Conservation (phyloP, 257 asterid genomes). For the Solanum medicagineum region DNA sequence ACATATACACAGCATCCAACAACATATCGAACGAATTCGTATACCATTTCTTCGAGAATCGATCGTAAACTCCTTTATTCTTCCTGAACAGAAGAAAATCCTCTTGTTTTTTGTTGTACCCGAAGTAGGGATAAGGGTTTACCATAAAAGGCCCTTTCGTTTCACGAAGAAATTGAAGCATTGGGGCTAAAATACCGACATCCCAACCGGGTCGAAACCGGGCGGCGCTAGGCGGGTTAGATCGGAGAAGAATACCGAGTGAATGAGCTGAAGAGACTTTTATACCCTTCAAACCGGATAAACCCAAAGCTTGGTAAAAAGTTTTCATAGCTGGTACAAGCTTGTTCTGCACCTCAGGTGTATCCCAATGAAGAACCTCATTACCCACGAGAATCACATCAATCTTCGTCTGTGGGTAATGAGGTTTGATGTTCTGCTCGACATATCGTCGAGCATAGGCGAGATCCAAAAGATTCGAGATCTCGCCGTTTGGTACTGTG, state of each 20-base stretch:
- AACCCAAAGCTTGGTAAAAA: slow-evolving; percentile 36
- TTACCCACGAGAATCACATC: slow-evolving; percentile 63
- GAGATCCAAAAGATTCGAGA: slow-evolving; percentile 38
- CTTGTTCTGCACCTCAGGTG: slow-evolving; percentile 42
- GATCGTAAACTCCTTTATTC: slow-evolving; percentile 26
- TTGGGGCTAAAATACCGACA: slow-evolving; percentile 43
- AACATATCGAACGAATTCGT: slow-evolving; percentile 61
- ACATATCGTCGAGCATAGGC: slow-evolving; percentile 41
- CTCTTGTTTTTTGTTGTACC: slow-evolving; percentile 33
- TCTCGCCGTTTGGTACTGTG: slow-evolving; percentile 75
- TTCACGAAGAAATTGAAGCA: slow-evolving; percentile 49
- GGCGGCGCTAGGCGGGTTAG: slow-evolving; percentile 61
- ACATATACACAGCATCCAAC: slow-evolving; percentile 50
- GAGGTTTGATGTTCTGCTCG: slow-evolving; percentile 38
- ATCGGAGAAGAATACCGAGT: slow-evolving; percentile 40
- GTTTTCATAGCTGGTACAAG: slow-evolving; percentile 64
- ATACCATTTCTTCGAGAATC: slow-evolving; percentile 28
- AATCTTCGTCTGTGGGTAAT: slow-evolving; percentile 51
- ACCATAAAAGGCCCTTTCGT: slow-evolving; percentile 74
- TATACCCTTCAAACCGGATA: slow-evolving; percentile 22
- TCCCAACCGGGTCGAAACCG: slow-evolving; percentile 84
- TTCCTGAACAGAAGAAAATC: slow-evolving; percentile 35
- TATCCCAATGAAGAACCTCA: slow-evolving; percentile 92
- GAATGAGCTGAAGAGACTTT: slow-evolving; percentile 79
- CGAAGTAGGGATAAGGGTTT: slow-evolving; percentile 87